A percentile compares a stretch with the other conserved stretches of the same genome.
phyloP scores from a whole-genome alignment of 306 rosid species.

The Adenanthera pavonina region DNA sequence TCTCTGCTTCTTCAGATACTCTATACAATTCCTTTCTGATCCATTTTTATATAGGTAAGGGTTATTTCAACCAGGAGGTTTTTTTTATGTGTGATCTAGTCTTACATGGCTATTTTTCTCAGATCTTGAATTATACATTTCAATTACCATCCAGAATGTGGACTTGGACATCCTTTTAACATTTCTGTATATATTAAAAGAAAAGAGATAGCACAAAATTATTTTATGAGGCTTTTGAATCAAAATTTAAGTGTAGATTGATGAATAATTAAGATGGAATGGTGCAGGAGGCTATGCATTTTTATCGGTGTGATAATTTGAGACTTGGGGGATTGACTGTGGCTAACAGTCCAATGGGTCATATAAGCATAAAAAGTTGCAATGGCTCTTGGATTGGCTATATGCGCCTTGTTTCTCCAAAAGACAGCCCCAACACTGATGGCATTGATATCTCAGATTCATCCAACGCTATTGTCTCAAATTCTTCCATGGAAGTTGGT shows the following conservation, averaged over 20 bases:
- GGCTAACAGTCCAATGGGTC: conserved; percentile 43
- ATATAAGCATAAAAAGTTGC: conserved; percentile 39
- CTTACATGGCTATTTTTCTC: not conserved
- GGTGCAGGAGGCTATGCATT: conserved; percentile 49
- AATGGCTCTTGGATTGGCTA: not conserved
- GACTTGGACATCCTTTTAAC: no score
- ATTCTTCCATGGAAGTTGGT: conserved; percentile 48
- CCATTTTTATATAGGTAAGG: not conserved
- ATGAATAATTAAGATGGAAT: not conserved
- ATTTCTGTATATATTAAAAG: no score
- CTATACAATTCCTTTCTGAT: not conserved
- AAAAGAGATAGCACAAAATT: no score
- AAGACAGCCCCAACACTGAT: conserved; percentile 60
- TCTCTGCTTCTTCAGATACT: no score
- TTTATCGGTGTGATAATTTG: conserved; percentile 29
- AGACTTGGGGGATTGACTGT: conserved; percentile 21
- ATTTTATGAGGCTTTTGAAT: no score
- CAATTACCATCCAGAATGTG: no score
- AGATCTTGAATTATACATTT: no score
- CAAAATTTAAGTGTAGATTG: no score
- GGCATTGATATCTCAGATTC: conserved; percentile 50
- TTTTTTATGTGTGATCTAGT: not conserved
- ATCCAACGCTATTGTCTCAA: conserved; percentile 10
- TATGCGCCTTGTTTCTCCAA: conserved; percentile 46
- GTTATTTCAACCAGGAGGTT: not conserved